Evolutionary conservation across 352 stramenopile species (phyloP), one percentile per base, ranked within the genome.

Genomic region (Thraustochytrium striatum): DNA sequence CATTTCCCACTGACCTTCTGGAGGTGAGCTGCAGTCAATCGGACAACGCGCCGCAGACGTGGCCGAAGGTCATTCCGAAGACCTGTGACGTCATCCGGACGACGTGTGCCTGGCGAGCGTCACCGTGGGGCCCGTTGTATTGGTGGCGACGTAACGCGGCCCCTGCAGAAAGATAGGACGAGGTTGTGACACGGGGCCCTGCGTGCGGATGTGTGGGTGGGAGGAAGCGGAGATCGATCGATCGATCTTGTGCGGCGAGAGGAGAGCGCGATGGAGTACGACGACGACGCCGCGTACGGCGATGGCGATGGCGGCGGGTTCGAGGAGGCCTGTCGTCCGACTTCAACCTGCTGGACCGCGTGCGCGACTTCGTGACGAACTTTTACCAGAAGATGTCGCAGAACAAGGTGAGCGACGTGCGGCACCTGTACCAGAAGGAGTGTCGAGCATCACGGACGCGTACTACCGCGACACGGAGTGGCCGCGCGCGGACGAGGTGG

Each of bases 401-500:
- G 44, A 91, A 91, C 83, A 85, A 88, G 43, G 85, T 85, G 53
- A 30, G 43, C n/a, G 53, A 53, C 25, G 55, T 82, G 21, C 47
- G 41, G 50, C 44, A 58, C 57, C 41, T 82, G 33, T 72, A 84
- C 50, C 28, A n/a, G 50, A 83, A 68, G 53, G 57, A 52, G 30
- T 78, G 21, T 25, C 44, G 21, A 58, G 43, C 28, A 79, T 83
- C 57, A 70, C 28, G 25, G 36, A 61, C 43, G 69, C 89, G 84
- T 97, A 98, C 88, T 98, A 97, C 87, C 92, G 93, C 85, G 92
- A 95, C 85, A 88, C 87, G 38, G 87, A 92, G 70, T 98, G 95
- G 95, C 95, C 95, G 11, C 89, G 93, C 69, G 89, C 93, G 39
- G 91, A 92, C 79, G 84, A 84, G 50, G 90, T 89, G 39, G 82